Conservation (phyloP, 2,329 filamentous ascomycete species). For the Colletotrichum viniferum region DNA sequence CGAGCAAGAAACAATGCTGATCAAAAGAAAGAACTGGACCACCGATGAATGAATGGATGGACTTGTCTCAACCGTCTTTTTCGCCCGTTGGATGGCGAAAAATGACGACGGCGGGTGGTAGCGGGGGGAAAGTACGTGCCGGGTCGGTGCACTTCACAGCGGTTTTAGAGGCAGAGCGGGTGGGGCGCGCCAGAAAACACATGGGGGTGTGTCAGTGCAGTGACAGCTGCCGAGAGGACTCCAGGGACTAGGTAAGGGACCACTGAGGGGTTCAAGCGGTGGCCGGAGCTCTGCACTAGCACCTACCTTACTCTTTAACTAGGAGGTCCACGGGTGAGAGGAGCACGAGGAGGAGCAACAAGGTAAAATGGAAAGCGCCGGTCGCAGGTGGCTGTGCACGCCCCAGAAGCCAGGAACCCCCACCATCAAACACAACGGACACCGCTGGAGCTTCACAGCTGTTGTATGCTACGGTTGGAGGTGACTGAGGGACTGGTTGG, state of each 20-base stretch:
- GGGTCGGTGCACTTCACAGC: neutral
- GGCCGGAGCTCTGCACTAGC: neutral
- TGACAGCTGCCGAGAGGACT: slow-evolving; percentile 1
- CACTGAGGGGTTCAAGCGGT: neutral
- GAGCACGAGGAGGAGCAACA: neutral
- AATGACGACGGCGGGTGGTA: slow-evolving; percentile 5
- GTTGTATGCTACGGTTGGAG: neutral
- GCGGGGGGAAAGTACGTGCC: neutral
- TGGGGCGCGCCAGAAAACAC: slow-evolving; percentile 3
- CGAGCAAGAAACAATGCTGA: neutral
- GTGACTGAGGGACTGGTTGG: neutral
- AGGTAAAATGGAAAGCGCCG: neutral
- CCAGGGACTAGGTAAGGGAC: neutral
- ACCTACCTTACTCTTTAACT: neutral
- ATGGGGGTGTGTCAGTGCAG: slow-evolving; percentile 11
- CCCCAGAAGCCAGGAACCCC: neutral
- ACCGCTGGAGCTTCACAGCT: neutral
- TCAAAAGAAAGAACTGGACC: neutral
- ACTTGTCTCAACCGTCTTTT: neutral
- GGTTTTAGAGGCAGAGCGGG: neutral
- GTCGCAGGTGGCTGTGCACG: slow-evolving; percentile 1
- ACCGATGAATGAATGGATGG: neutral
- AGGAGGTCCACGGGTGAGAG: neutral
- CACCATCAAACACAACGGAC: neutral
- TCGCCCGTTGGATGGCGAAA: neutral